Evolutionary conservation across 441 rosid genomes (phyloP).

Genomic region (Kokia cookei): DNA sequence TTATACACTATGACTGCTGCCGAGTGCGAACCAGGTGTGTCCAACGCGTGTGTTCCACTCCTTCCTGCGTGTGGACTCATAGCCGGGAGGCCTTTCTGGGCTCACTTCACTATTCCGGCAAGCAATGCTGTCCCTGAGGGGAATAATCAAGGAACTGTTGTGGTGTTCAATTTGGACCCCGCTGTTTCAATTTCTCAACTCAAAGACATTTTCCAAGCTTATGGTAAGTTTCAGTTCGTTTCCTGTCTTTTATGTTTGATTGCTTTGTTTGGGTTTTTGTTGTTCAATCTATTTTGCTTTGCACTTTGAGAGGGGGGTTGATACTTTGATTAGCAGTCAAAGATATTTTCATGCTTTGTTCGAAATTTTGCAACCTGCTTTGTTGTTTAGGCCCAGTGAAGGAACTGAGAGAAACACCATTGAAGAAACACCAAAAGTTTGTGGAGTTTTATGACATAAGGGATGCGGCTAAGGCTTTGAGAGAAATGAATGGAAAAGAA

Average conservation of each 20-base stretch:
- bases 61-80: constrained; percentile 50
- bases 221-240: constrained; percentile 35
- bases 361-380: background rate
- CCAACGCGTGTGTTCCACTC: background rate
- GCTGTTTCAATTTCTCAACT: constrained; percentile 25
- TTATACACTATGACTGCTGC: constrained; percentile 50
- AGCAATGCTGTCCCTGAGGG: constrained; percentile 62
- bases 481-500: constrained; percentile 61
- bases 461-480: constrained; percentile 59
- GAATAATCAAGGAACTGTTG: constrained; percentile 85
- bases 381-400: constrained; percentile 51
- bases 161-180: constrained; percentile 20
- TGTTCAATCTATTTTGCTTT: too few species aligned
- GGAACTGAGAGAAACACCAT: constrained; percentile 89
- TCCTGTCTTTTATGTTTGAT: background rate
- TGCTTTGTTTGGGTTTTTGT: background rate
- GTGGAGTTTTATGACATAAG: constrained; percentile 75
- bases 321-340: background rate
- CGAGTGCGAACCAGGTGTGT: background rate
- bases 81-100: constrained; percentile 34
- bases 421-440: constrained; percentile 79
- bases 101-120: constrained; percentile 33
- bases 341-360: background rate
- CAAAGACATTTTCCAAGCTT: constrained; percentile 60
- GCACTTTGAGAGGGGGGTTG: background rate